Percentiles rank a stretch among this genome's conserved stretches.
phyloP scores from a whole-genome alignment of 768 basidiomycete genomes.

The Lanmaoa pseudosensibilis region DNA sequence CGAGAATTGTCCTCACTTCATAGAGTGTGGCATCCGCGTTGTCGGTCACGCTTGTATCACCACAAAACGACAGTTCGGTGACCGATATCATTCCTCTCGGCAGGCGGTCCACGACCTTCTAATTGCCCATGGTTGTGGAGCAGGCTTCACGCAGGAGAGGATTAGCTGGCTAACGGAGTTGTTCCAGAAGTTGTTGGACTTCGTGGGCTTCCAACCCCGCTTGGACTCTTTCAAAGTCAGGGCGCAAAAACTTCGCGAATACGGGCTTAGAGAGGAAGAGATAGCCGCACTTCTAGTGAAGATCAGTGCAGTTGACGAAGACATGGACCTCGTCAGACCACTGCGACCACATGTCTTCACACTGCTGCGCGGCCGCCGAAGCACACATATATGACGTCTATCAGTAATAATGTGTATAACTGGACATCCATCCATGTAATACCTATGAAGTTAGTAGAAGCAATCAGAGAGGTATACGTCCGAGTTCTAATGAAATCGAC shows the following conservation, averaged over 20 bases:
- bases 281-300: constrained; percentile 19
- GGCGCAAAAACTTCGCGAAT: constrained; percentile 28
- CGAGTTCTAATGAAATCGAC: neutral
- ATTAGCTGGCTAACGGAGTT: constrained; percentile 26
- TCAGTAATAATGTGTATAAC: constrained; percentile 5
- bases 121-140: constrained; percentile 15
- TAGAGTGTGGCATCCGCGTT: constrained; percentile 20
- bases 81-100: constrained; percentile 27
- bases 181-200: constrained; percentile 24
- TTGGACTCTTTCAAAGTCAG: constrained; percentile 22
- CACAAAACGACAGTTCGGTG: constrained; percentile 28
- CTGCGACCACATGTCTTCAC: constrained; percentile 4
- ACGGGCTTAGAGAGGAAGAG: constrained; percentile 26
- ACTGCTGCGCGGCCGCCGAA: constrained; percentile 12
- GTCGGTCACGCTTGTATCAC: constrained; percentile 37
- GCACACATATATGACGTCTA: constrained; percentile 6
- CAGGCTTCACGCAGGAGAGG: constrained; percentile 23
- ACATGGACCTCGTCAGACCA: constrained; percentile 12
- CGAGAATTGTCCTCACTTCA: constrained; percentile 25
- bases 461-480: neutral
- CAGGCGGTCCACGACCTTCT: constrained; percentile 25
- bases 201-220: constrained; percentile 23
- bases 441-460: neutral
- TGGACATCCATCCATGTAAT: constrained; percentile 8
- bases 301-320: constrained; percentile 24